Evolutionary conservation across 2,329 filamentous ascomycete genomes (phyloP), one percentile per base, ranked within the genome.

Genomic region (Byssoonygena ceratinophila): DNA sequence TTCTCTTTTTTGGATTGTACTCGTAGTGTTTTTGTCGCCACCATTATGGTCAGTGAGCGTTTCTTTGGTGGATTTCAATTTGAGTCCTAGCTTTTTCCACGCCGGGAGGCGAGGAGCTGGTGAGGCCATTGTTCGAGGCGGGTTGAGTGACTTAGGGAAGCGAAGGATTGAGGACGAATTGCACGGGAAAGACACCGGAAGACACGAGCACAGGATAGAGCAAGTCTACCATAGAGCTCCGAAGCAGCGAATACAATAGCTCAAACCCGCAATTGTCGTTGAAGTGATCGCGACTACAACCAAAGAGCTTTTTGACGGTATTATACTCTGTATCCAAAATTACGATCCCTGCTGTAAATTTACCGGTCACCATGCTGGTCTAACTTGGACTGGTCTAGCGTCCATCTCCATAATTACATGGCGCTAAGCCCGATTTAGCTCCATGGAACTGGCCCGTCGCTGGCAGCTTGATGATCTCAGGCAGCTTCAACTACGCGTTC

Each of bases 61-160:
- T 16, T 57, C 55, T 46, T 73, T 68, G 39, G 73, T 71, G 61
- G 73, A 74, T 64, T 79, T 81, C 59, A 82, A 66, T 65, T 79
- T 79, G 55, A 82, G 68, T 36, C 80, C 80, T 51, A 82, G 68
- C 60, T 75, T 71, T 63, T 79, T 80, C 80, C 79, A 82, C 52
- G 79, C 79, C 29, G 80, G 80, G 46, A 78, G 64, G 39, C 45
- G 56, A 23, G 47, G 18, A 32, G 32, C 40, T 46, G 31, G 27
- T 20, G 48, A 34, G n/a, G 49, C 14, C 39, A 51, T 51, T 20
- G 16, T 44, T 31, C 29, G 27, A 46, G 43, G 27, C 9, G 3
- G 20, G 25, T 18, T 40, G 36, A 22, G 36, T 5, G 14, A 11
- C 4, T 4, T 6, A 36, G 32, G 4, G 14, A 11, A 36, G 8